Percentiles rank a stretch among this genome's conserved stretches.
These are phyloP conservation scores for Apostasia shenzhenica DNA, from an alignment of 106 monocot species.

Conservation along the genomic window DNA sequence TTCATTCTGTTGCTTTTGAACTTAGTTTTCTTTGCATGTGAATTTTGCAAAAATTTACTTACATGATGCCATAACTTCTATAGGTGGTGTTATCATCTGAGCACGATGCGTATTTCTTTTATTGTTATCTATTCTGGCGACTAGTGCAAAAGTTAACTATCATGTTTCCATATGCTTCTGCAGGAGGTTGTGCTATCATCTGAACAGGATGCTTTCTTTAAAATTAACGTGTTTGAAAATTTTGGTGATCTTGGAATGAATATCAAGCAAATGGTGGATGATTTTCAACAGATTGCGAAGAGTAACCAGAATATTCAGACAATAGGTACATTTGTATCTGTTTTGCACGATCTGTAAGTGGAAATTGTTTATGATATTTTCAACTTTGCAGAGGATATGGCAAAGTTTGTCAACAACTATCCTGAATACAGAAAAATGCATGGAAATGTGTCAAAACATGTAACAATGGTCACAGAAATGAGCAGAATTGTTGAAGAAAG, in stretches of 20 bases:
- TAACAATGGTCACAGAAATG: conserved; percentile 91
- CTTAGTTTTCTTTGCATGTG: background rate
- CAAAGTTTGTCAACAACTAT: conserved; percentile 94
- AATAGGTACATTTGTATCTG: conserved; percentile 42
- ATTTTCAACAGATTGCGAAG: conserved; percentile 95
- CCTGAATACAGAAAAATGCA: conserved; percentile 97
- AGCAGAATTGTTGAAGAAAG: conserved; percentile 91
- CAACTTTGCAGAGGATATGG: conserved; percentile 82
- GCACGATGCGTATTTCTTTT: conserved; percentile 44
- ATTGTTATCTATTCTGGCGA: no score
- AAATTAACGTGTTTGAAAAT: conserved; percentile 91
- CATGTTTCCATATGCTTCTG: conserved; percentile 1
- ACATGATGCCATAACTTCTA: background rate
- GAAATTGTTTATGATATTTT: conserved; percentile 6
- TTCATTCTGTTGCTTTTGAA: conserved; percentile 6
- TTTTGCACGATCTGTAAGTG: background rate
- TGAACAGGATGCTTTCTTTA: conserved; percentile 94
- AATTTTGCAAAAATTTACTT: background rate
- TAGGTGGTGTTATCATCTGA: conserved; percentile 96
- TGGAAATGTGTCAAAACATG: conserved; percentile 99
- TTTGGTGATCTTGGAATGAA: conserved; percentile 99
- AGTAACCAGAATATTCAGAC: conserved; percentile 97
- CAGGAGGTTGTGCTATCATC: conserved; percentile 97
- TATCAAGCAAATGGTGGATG: conserved; percentile 97
- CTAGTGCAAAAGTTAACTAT: conserved; percentile 1